A percentile compares a stretch with the other conserved stretches of the same genome.
phyloP scores from a whole-genome alignment of 805 yeast species.

The Candida xyloterini region DNA sequence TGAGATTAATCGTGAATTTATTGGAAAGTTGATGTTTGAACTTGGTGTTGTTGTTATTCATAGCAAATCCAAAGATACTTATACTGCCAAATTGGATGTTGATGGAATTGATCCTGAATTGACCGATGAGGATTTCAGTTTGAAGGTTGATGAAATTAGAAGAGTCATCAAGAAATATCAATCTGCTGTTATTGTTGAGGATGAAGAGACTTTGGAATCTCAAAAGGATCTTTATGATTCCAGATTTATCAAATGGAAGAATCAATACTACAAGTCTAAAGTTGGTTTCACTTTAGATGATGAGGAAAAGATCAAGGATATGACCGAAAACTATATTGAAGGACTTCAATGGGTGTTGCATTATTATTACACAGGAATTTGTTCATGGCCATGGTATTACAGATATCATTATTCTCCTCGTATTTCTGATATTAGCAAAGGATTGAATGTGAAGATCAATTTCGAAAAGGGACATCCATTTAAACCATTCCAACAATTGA shows the following conservation, averaged over 20 bases:
- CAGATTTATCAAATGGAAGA: constrained; percentile 81
- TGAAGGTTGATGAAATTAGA: constrained; percentile 49
- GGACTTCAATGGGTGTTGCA: constrained; percentile 96
- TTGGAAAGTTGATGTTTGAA: constrained; percentile 63
- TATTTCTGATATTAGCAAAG: constrained; percentile 79
- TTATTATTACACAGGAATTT: constrained; percentile 86
- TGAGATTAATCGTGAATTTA: constrained; percentile 52
- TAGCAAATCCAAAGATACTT: constrained; percentile 52
- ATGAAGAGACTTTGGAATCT: constrained; percentile 48
- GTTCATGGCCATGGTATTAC: constrained; percentile 96
- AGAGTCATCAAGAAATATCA: constrained; percentile 62
- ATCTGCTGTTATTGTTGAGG: constrained; percentile 59
- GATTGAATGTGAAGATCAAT: constrained; percentile 58
- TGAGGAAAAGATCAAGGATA: constrained; percentile 53
- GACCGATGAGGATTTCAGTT: constrained; percentile 59
- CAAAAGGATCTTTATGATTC: constrained; percentile 65
- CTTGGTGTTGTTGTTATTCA: constrained; percentile 65
- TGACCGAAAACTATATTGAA: constrained; percentile 81
- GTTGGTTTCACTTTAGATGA: constrained; percentile 65
- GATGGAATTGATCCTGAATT: constrained; percentile 73
- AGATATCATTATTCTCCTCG: constrained; percentile 91
- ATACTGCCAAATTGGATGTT: constrained; percentile 60
- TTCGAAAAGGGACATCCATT: constrained; percentile 78
- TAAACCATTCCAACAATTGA: constrained; percentile 90
- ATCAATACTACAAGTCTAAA: constrained; percentile 79